Percentiles rank a stretch among this genome's conserved stretches.
phyloP scores from a whole-genome alignment of 208 protist genomes.

The Leishmania arabica region DNA sequence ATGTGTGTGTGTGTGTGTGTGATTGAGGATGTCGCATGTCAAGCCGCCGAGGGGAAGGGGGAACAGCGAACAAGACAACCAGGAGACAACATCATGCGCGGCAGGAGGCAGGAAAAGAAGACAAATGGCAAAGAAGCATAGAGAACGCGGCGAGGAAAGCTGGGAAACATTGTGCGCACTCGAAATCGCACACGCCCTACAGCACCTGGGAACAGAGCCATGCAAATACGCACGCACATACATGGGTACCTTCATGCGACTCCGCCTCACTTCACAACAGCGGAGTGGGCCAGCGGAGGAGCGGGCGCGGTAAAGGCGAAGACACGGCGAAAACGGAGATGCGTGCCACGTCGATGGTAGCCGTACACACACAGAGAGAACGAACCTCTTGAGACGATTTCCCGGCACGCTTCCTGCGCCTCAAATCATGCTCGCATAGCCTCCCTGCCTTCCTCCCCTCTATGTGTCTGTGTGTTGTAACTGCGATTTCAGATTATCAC shows the following conservation, averaged over 20 bases:
- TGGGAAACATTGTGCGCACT: background rate
- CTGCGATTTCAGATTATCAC: background rate
- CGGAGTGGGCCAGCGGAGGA: background rate
- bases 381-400: background rate
- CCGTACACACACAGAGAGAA: background rate
- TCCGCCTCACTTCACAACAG: background rate
- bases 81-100: background rate
- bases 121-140: constrained; percentile 16
- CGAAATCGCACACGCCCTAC: background rate
- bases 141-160: background rate
- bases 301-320: background rate
- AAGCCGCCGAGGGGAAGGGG: background rate
- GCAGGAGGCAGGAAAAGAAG: background rate
- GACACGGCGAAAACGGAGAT: background rate
- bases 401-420: background rate
- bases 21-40: background rate
- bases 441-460: background rate
- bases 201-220: background rate
- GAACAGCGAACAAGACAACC: background rate
- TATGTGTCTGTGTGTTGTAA: background rate
- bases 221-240: background rate
- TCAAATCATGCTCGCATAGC: background rate
- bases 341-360: background rate
- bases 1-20: background rate
- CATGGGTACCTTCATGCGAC: background rate